Base-by-base conservation (phyloP, 1,139 yeast species). In the Debaryomyces singareniensis region DNA sequence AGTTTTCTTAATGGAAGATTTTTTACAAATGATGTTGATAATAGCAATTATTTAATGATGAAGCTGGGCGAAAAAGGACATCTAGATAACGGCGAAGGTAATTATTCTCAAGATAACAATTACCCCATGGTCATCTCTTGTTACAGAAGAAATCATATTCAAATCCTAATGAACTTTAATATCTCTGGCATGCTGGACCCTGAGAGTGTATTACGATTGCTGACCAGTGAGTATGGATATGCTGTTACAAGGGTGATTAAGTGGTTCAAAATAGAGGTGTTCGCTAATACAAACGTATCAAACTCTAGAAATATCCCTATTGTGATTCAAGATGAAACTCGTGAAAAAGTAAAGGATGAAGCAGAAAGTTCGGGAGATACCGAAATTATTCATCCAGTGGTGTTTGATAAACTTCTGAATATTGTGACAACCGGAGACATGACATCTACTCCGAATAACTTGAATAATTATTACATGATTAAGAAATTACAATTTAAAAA, bases 401-500 rank as follows among this genome's bases (percentile, higher is more conserved):
- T 42, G 13, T 40, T 49, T 4, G 44, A 42, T 12, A 60, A 55
- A 28, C 16, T 27, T 5, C 34, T 15, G 15, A 63, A 61, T 26
- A 50, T 60, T n/a, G 44, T 62, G 3, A 49, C 53, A 4, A 38
- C 61, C 5, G 56, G 55, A 31, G 54, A 58, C 27, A 47, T 56
- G 7, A 34, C 49, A 5, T 32, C 41, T 10, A 36, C 42, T 10
- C 42, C 52, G 32, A 49, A 48, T 7, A 49, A 43, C 25, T 50
- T 61, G 20, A 64, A 62, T 35, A 53, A 56, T 32, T 64, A 45
- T 37, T 61, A 52, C 38, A 47, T 56, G 13, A 51, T 66, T 22
- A 61, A 56, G 43, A 70, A 58, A 51, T 59, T 75, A 39, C 80
- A 75, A 46, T 77, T 77, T 47, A 66, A 71, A 31, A 72, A 66